These are phyloP conservation scores for Sphaerulina musiva DNA, from an alignment of 2,329 filamentous ascomycete species.

Conservation along the genomic window DNA sequence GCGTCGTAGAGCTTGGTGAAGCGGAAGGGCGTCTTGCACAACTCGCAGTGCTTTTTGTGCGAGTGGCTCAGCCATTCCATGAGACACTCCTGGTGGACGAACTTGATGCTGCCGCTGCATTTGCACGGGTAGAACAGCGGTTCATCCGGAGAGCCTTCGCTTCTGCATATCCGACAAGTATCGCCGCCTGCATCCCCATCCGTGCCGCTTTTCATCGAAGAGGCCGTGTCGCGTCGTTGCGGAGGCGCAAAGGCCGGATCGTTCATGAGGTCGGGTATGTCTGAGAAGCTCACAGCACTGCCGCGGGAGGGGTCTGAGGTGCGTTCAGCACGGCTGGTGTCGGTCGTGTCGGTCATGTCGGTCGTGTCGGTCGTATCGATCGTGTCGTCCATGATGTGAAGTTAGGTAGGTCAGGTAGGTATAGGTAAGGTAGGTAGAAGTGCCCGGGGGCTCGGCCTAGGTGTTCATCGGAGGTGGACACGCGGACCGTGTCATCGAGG, in stretches of 20 bases:
- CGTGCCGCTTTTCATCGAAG: constrained; percentile 19
- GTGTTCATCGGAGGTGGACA: background rate
- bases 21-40: constrained; percentile 96
- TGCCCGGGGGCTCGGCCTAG: constrained; percentile 3
- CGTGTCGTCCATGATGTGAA: constrained; percentile 17
- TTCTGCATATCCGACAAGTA: constrained; percentile 95
- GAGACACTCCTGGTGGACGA: constrained; percentile 92
- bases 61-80: constrained; percentile 99
- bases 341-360: constrained; percentile 3
- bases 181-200: constrained; percentile 53
- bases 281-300: background rate
- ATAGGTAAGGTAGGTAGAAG: background rate
- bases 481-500: background rate
- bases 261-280: constrained; percentile 48
- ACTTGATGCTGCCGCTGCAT: constrained; percentile 98
- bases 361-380: background rate
- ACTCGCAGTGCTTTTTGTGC: constrained; percentile 98
- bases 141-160: constrained; percentile 73
- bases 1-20: constrained; percentile 97
- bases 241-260: constrained; percentile 35
- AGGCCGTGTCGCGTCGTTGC: constrained; percentile 22
- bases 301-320: no score
- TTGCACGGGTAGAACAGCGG: constrained; percentile 97
- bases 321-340: background rate
- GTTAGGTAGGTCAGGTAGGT: no score